Evolutionary conservation across 495 filamentous ascomycete species (phyloP).

Genomic region (Chaetomium cochliodes): DNA sequence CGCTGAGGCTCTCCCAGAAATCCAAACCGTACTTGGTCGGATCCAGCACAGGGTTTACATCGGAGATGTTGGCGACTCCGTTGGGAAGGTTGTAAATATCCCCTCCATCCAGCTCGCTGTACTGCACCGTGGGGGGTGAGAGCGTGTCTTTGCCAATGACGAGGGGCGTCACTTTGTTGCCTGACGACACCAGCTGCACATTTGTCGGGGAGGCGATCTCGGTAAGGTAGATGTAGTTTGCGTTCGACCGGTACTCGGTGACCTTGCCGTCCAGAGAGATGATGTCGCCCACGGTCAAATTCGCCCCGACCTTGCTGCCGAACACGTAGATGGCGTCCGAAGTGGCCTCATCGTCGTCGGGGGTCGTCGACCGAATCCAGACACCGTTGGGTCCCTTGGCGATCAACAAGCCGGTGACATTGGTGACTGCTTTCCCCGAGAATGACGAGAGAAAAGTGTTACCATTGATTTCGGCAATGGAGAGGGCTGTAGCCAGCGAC

Average conservation of each 20-base stretch:
- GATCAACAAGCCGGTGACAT: conserved; percentile 58
- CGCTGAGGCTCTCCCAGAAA: conserved; percentile 63
- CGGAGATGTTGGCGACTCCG: conserved; percentile 51
- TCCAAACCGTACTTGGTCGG: conserved; percentile 58
- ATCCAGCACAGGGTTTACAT: conserved; percentile 52
- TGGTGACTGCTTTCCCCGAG: conserved; percentile 49
- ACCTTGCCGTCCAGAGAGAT: conserved; percentile 56
- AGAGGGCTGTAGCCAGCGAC: conserved; percentile 42
- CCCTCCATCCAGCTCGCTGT: conserved; percentile 52
- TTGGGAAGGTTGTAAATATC: conserved; percentile 57
- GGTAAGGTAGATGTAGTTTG: conserved; percentile 55
- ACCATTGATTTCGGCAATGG: conserved; percentile 62
- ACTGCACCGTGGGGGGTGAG: conserved; percentile 53
- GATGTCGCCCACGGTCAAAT: conserved; percentile 54
- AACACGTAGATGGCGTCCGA: conserved; percentile 59
- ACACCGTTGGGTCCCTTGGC: conserved; percentile 58
- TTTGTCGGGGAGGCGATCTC: conserved; percentile 53
- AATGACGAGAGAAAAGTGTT: conserved; percentile 58
- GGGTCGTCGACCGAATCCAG: conserved; percentile 55
- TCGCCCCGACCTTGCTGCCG: conserved; percentile 38
- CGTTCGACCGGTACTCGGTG: conserved; percentile 52
- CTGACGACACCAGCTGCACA: conserved; percentile 45
- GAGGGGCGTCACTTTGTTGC: conserved; percentile 46
- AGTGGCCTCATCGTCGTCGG: conserved; percentile 46
- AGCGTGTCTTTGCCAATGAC: conserved; percentile 52